These are phyloP conservation scores for Nakaseomyces glabratus DNA, from an alignment of 1,139 yeast species.

Conservation along the genomic window DNA sequence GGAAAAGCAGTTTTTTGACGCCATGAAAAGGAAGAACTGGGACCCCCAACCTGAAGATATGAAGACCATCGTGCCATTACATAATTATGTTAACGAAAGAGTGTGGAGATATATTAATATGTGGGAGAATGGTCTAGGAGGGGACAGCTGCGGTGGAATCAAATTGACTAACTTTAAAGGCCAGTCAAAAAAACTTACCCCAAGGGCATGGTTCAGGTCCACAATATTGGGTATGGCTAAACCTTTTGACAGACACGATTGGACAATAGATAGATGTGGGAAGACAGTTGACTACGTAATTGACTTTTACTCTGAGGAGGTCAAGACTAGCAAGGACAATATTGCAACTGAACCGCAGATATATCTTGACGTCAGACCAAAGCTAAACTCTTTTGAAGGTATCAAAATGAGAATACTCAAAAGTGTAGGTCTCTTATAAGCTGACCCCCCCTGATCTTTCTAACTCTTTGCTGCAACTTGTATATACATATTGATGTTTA, in stretches of 20 bases:
- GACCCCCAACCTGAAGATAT: conserved; percentile 74
- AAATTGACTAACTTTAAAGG: conserved; percentile 82
- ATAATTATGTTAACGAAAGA: conserved; percentile 85
- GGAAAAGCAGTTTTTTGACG: conserved; percentile 87
- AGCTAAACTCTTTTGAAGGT: conserved; percentile 74
- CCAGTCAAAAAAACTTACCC: conserved; percentile 74
- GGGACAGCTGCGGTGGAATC: conserved; percentile 74
- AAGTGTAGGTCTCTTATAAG: conserved; percentile 42
- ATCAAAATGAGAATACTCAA: conserved; percentile 53
- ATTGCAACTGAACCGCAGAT: conserved; percentile 49
- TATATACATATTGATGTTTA: neutral
- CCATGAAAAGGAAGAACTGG: conserved; percentile 89
- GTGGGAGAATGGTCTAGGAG: conserved; percentile 68
- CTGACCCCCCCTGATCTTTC: neutral
- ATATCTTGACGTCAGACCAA: conserved; percentile 85
- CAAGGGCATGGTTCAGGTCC: conserved; percentile 71
- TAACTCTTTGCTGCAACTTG: neutral
- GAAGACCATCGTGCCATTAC: conserved; percentile 88
- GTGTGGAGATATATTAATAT: conserved; percentile 78
- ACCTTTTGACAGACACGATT: conserved; percentile 96
- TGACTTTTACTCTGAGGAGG: conserved; percentile 66
- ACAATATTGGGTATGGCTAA: conserved; percentile 54
- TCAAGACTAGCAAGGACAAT: conserved; percentile 31
- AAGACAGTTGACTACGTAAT: conserved; percentile 77
- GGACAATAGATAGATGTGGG: conserved; percentile 89